A percentile compares a stretch with the other conserved stretches of the same genome.
phyloP scores from a whole-genome alignment of 257 asterid species.

The Euphrasia confusa region DNA sequence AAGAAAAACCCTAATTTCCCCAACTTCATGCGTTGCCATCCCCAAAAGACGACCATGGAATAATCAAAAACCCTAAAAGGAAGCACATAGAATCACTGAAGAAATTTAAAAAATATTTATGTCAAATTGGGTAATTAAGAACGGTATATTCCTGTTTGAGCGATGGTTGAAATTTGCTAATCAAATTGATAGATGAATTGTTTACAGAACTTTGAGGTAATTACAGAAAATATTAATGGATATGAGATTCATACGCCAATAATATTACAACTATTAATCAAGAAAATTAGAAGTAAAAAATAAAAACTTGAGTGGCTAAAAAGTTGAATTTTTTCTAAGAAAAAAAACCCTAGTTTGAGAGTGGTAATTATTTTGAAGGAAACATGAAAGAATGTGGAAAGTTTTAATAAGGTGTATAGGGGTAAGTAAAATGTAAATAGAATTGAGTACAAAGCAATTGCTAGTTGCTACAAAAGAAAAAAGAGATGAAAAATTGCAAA shows the following conservation, averaged over 20 bases:
- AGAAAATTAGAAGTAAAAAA: not conserved
- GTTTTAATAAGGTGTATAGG: too few species aligned
- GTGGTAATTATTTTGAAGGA: not conserved
- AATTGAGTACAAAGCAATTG: too few species aligned
- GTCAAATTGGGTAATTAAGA: not conserved
- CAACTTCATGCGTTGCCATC: conserved; percentile 34
- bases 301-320: too few species aligned
- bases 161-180: not conserved
- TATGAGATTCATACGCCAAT: not conserved
- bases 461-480: too few species aligned
- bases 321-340: not conserved
- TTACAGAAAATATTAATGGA: not conserved
- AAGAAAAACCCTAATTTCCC: conserved; percentile 25
- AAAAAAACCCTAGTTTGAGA: not conserved
- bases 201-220: not conserved
- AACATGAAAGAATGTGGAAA: too few species aligned
- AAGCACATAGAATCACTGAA: not conserved
- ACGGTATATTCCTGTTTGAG: conserved; percentile 1
- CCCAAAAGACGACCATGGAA: conserved; percentile 19
- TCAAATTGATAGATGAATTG: not conserved
- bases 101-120: not conserved
- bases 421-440: too few species aligned
- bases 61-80: not conserved
- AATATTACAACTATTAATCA: not conserved
- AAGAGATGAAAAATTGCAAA: too few species aligned